phyloP scores from a whole-genome alignment of 305 asterid species.

The Fraxinus angustifolia region DNA sequence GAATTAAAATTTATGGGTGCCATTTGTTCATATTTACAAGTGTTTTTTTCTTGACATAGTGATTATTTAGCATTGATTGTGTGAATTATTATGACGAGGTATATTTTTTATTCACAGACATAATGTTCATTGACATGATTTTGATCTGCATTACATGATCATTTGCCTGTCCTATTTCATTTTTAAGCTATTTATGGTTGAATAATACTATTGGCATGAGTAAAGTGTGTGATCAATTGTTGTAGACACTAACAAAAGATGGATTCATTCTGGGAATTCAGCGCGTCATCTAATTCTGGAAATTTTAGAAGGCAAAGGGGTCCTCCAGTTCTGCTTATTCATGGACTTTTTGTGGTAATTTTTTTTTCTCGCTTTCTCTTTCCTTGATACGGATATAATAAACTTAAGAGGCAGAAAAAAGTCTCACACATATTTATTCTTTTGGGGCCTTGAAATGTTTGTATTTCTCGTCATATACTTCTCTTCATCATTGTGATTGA shows the following conservation, averaged over 20 bases:
- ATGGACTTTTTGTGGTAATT: constrained; percentile 85
- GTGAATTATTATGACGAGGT: background rate
- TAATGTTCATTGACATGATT: background rate
- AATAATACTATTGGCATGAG: background rate
- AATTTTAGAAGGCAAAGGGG: constrained; percentile 21
- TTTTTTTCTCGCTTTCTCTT: background rate
- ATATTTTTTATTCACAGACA: background rate
- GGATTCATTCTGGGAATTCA: constrained; percentile 85
- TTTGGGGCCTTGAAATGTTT: background rate
- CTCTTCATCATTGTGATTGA: background rate
- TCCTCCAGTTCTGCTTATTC: constrained; percentile 75
- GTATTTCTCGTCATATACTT: background rate
- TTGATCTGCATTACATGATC: background rate
- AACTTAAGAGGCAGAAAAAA: background rate
- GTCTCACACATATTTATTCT: background rate
- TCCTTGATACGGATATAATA: background rate
- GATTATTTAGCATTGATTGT: background rate
- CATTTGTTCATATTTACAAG: background rate
- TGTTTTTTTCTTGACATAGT: background rate
- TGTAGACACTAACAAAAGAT: constrained; percentile 72
- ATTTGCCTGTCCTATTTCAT: background rate
- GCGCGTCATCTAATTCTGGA: constrained; percentile 62
- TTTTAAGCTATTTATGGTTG: background rate
- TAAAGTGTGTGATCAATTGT: background rate
- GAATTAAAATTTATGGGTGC: background rate